phyloP scores from a whole-genome alignment of 2,329 filamentous ascomycete genomes.

The Colletotrichum sp. region DNA sequence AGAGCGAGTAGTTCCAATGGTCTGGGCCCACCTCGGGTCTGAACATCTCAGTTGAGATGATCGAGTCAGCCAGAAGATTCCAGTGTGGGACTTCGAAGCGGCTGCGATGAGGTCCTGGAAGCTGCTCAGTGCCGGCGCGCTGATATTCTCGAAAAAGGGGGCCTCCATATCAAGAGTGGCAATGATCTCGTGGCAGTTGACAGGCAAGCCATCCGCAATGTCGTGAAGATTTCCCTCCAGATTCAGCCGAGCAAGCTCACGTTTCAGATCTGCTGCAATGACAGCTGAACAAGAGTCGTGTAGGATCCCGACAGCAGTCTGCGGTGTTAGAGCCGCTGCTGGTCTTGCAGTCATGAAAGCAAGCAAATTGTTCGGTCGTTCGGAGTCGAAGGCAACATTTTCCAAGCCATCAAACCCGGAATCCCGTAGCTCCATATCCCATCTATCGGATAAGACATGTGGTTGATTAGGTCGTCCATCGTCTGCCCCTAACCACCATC shows the following conservation, averaged over 20 bases:
- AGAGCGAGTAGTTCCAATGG: conserved; percentile 24
- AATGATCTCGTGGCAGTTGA: neutral
- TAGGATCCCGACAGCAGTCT: neutral
- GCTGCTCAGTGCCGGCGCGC: neutral
- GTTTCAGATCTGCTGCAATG: neutral
- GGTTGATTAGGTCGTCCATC: conserved; percentile 32
- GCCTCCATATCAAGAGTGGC: conserved; percentile 22
- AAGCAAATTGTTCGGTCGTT: conserved; percentile 16
- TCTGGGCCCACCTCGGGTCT: conserved; percentile 25
- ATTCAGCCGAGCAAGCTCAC: neutral
- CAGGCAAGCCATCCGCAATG: neutral
- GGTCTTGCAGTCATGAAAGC: neutral
- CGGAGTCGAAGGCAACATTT: conserved; percentile 24
- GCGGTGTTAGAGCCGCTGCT: neutral
- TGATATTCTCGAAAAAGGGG: conserved; percentile 20
- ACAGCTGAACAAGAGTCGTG: neutral
- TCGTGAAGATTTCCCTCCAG: neutral
- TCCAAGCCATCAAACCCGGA: conserved; percentile 31
- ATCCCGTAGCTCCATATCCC: conserved; percentile 29
- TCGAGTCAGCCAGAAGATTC: conserved; percentile 29
- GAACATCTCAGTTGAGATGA: conserved; percentile 23
- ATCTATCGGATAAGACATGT: conserved; percentile 26
- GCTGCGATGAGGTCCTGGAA: conserved; percentile 19
- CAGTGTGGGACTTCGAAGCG: neutral
- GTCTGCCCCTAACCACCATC: conserved; percentile 39